Conservation (phyloP, 805 yeast genomes). For the Pichia ethanolica region DNA sequence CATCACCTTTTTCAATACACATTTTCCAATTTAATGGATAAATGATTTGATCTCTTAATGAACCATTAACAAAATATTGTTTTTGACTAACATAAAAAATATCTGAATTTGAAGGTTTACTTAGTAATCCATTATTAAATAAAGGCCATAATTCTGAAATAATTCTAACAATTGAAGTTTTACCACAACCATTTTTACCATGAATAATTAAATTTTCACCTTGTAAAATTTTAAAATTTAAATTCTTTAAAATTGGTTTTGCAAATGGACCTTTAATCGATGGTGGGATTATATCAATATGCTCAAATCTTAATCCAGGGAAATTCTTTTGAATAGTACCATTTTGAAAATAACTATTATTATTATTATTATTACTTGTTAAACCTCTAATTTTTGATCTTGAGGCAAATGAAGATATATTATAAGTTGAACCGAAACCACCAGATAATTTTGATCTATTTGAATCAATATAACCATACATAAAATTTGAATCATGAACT, state of each 20-base stretch:
- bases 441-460: constrained; percentile 11
- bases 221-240: constrained; percentile 53
- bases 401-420: constrained; percentile 27
- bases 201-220: constrained; percentile 70
- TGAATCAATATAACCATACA: constrained; percentile 33
- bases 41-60: constrained; percentile 83
- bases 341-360: constrained; percentile 34
- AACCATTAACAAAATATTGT: constrained; percentile 74
- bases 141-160: constrained; percentile 91
- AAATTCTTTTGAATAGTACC: constrained; percentile 79
- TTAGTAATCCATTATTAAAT: constrained; percentile 63
- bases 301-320: constrained; percentile 75
- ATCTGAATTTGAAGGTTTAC: constrained; percentile 65
- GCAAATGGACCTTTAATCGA: constrained; percentile 51
- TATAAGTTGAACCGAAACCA: constrained; percentile 27
- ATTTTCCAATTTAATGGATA: constrained; percentile 77
- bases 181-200: constrained; percentile 88
- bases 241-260: constrained; percentile 49
- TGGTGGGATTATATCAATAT: constrained; percentile 77
- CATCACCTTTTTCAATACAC: constrained; percentile 63
- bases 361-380: constrained; percentile 24
- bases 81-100: constrained; percentile 78
- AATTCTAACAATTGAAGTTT: constrained; percentile 76
- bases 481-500: constrained; percentile 60
- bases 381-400: constrained; percentile 15